These are phyloP conservation scores for Trifolium subterraneum DNA, from an alignment of 306 rosid genomes.

Conservation along the genomic window DNA sequence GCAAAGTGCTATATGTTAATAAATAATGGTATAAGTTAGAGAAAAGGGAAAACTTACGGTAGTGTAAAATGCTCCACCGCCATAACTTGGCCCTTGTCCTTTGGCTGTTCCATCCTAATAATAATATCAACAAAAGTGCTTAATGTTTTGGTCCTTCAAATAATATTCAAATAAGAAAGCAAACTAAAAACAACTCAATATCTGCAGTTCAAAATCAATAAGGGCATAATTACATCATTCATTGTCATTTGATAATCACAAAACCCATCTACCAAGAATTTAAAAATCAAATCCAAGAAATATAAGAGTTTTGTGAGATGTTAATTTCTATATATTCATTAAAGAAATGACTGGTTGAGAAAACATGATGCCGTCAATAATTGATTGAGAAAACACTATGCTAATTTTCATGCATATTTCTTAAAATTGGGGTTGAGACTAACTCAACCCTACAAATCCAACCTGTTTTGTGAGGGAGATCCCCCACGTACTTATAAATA, in stretches of 20 bases:
- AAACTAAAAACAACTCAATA: conserved; percentile 10
- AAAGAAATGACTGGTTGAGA: conserved; percentile 7
- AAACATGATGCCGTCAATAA: not conserved
- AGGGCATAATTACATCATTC: conserved; percentile 7
- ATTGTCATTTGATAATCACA: conserved; percentile 12
- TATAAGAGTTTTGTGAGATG: conserved; percentile 6
- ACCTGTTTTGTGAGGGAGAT: not conserved
- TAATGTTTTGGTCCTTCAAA: not conserved
- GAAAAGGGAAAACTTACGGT: conserved; percentile 58
- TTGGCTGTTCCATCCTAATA: conserved; percentile 52
- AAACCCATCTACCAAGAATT: not conserved
- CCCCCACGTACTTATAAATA: not conserved
- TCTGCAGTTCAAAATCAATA: conserved; percentile 33
- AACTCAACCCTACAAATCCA: not conserved
- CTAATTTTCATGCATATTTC: conserved; percentile 4
- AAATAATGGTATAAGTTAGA: conserved; percentile 13
- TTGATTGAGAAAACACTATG: conserved; percentile 7
- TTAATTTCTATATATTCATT: not conserved
- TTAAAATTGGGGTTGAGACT: not conserved
- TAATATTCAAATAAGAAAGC: conserved; percentile 8
- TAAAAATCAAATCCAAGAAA: conserved; percentile 8
- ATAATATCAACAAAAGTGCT: conserved; percentile 30
- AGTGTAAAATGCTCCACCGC: conserved; percentile 72
- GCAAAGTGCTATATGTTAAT: conserved; percentile 15
- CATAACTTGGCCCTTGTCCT: conserved; percentile 60